Conservation (phyloP, 163 green algal genomes). For the Coccomyxa subellipsoidea region DNA sequence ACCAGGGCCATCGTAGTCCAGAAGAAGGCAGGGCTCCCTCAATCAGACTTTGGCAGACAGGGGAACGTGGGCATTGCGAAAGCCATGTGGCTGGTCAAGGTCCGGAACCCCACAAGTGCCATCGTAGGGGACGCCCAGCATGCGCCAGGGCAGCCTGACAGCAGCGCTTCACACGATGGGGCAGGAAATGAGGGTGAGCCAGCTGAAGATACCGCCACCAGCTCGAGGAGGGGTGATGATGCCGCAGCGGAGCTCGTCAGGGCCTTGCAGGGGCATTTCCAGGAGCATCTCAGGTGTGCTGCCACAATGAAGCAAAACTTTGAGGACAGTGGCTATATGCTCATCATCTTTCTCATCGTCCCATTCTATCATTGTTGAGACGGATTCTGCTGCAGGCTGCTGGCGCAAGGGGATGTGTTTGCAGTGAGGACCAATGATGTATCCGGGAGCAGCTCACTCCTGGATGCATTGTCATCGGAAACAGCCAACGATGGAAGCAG, state of each 20-base stretch:
- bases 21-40: background rate
- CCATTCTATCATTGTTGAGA: background rate
- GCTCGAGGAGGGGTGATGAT: background rate
- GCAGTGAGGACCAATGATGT: background rate
- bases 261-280: background rate
- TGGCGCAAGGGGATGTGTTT: slow-evolving; percentile 22
- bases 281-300: background rate
- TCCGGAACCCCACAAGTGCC: background rate
- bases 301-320: background rate
- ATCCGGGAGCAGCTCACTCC: background rate
- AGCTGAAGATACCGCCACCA: background rate
- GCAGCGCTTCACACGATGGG: background rate
- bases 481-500: background rate
- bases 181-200: background rate
- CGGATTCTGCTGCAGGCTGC: slow-evolving; percentile 13
- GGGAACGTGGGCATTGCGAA: background rate
- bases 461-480: background rate
- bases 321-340: background rate
- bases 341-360: background rate
- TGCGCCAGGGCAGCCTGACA: background rate
- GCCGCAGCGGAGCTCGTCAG: background rate
- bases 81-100: background rate
- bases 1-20: background rate
- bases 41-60: background rate
- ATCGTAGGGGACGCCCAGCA: background rate